Conservation (phyloP, 208 protist species). For the Porcisia deanei region DNA sequence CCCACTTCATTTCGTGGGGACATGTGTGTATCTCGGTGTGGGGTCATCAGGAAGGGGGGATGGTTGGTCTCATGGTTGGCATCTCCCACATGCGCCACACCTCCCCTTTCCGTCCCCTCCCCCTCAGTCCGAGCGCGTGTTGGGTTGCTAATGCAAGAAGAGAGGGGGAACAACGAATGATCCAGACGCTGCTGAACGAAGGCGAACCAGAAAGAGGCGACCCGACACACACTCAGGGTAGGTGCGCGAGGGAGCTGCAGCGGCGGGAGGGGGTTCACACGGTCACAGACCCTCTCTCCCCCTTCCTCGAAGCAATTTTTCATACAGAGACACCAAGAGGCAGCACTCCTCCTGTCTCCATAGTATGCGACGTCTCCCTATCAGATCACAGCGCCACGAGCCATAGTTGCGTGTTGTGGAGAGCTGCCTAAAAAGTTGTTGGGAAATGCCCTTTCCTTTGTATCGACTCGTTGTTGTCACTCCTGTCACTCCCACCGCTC, state of each 20-base stretch:
- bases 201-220: not conserved
- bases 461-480: not conserved
- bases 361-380: too few species aligned
- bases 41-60: not conserved
- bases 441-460: not conserved
- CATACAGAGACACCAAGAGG: not conserved
- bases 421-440: not conserved
- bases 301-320: not conserved
- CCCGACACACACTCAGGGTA: not conserved
- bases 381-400: not conserved
- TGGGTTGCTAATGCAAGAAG: not conserved
- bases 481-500: not conserved
- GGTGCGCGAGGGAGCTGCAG: not conserved
- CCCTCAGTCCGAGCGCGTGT: conserved; percentile 1
- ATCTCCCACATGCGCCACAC: not conserved
- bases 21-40: not conserved
- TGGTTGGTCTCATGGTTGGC: not conserved
- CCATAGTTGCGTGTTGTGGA: not conserved
- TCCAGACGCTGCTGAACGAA: too few species aligned
- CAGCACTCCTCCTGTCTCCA: not conserved
- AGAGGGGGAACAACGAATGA: not conserved
- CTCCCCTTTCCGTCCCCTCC: not conserved
- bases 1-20: not conserved
- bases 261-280: not conserved
- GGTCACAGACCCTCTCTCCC: not conserved